phyloP scores from a whole-genome alignment of 2,329 filamentous ascomycete genomes.

The Hymenoscyphus occultus region DNA sequence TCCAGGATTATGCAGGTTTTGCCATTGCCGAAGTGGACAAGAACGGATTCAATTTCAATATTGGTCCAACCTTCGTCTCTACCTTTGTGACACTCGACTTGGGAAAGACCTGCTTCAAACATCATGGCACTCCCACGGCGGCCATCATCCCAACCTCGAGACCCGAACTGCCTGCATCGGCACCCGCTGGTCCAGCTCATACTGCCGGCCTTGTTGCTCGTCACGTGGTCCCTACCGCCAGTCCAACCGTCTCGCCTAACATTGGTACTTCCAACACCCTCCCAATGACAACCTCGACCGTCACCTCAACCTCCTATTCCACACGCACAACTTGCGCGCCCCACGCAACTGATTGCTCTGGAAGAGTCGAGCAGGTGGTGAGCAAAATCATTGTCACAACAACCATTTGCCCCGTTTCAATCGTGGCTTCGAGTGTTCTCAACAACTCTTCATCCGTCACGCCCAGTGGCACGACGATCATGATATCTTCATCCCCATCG shows the following conservation, averaged over 20 bases:
- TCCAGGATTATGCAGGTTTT: conserved; percentile 17
- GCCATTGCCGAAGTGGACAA: conserved; percentile 12
- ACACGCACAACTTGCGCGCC: conserved; percentile 50
- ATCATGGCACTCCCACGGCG: neutral
- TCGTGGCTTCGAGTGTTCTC: no score
- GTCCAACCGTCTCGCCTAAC: neutral
- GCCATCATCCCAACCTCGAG: neutral
- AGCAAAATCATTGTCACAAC: conserved; percentile 24
- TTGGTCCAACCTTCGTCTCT: conserved; percentile 15
- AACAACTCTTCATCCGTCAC: neutral
- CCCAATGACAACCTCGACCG: conserved; percentile 4
- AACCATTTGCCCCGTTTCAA: conserved; percentile 9
- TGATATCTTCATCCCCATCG: neutral
- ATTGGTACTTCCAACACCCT: neutral
- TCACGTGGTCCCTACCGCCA: neutral
- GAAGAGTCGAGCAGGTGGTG: conserved; percentile 20
- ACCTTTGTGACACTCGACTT: conserved; percentile 13
- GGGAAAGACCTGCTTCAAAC: conserved; percentile 10
- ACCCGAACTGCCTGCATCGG: neutral
- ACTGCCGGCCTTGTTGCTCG: neutral
- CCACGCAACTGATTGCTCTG: conserved; percentile 49
- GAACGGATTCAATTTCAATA: conserved; percentile 8
- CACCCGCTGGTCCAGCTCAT: neutral
- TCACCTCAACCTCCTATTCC: conserved; percentile 41
- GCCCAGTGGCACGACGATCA: neutral